Evolutionary conservation across 2,329 filamentous ascomycete species (phyloP), one percentile per base, ranked within the genome.

Genomic region (Pseudogymnoascus sp.): DNA sequence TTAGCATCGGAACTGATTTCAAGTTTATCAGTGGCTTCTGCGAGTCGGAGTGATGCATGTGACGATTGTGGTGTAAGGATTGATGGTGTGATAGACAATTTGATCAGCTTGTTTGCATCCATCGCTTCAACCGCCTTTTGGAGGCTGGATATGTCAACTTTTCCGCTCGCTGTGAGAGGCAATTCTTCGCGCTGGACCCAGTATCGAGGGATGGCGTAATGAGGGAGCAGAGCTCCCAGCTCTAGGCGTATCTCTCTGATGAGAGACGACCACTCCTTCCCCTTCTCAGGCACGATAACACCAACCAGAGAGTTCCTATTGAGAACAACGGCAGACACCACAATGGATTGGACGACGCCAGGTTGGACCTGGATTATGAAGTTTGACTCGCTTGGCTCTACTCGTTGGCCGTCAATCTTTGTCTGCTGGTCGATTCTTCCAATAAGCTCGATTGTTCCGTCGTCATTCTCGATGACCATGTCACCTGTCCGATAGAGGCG

Each of bases 371-470:
- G 49, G 9, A 56, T 56, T 18, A 56, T 56, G 16, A 56, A 56
- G 42, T 88, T 87, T 70, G 49, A 56, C 76, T 88, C 85, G n/a
- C 81, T 82, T 64, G 86, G 82, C 67, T 88, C 85, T 5, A 88
- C 76, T 42, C 85, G 76, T 69, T 88, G 85, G 0, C 85, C 85
- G 37, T 84, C 79, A 18, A 88, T 75, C 69, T 88, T 88, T 63
- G 86, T 80, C 72, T 88, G 85, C 23, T 86, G 82, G 68, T 88
- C 85, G 46, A 81, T 80, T 16, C 85, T 80, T 6, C 85, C 85
- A 43, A 86, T 73, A 70, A 87, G 87, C 36, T 84, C 80, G 66
- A 87, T 84, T 14, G 80, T 81, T 7, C 77, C 79, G 68, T 88
- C 81, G 59, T 83, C 75, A 25, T 86, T 71, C 42, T 86, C 76